Percentiles rank a stretch among this genome's conserved stretches.
Conservation (phyloP, 208 protist species). For the Leptomonas pyrrhocoris region DNA sequence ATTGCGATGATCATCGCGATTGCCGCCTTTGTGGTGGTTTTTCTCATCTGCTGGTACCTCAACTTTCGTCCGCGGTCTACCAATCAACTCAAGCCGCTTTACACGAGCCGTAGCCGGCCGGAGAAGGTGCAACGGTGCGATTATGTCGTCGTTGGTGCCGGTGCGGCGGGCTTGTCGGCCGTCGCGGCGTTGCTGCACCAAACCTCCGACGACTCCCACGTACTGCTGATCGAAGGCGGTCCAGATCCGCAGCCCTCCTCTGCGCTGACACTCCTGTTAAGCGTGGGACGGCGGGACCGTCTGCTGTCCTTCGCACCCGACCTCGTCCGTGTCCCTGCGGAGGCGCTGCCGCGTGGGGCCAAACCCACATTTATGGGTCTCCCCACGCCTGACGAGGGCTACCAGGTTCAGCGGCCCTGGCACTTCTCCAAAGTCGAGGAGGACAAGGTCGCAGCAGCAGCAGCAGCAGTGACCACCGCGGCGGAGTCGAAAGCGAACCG, state of each 20-base stretch:
- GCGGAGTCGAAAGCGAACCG: conserved; percentile 9
- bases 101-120: conserved; percentile 8
- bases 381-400: conserved; percentile 15
- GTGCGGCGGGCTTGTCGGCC: conserved; percentile 74
- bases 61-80: conserved; percentile 37
- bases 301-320: conserved; percentile 50
- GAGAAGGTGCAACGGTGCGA: conserved; percentile 30
- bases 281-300: conserved; percentile 17
- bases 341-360: not conserved
- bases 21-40: conserved; percentile 10
- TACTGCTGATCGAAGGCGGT: conserved; percentile 72
- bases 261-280: not conserved
- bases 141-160: conserved; percentile 82
- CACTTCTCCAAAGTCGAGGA: conserved; percentile 20
- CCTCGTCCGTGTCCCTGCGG: conserved; percentile 28
- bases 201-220: conserved; percentile 4
- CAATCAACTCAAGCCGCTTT: conserved; percentile 38
- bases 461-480: not conserved
- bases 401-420: conserved; percentile 22
- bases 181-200: conserved; percentile 40
- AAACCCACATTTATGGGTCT: conserved; percentile 13
- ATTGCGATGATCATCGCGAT: conserved; percentile 24
- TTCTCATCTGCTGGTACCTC: conserved; percentile 39
- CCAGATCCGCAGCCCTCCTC: conserved; percentile 30
- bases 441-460: not conserved